These are phyloP conservation scores for Suillus decipiens DNA, from an alignment of 768 basidiomycete genomes.

Conservation along the genomic window DNA sequence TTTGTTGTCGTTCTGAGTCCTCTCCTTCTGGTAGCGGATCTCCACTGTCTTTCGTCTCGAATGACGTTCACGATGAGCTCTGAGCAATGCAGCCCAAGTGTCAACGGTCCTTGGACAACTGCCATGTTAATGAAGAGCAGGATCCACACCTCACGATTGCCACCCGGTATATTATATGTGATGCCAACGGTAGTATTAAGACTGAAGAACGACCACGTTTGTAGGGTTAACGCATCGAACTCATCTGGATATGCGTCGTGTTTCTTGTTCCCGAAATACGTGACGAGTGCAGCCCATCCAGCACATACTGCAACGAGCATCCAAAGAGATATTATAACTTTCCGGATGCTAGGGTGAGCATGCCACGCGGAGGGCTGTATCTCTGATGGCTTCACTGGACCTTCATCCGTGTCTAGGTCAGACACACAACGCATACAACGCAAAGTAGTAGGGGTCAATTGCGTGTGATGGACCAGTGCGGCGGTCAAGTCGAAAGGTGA, in stretches of 20 bases:
- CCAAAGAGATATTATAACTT: slow-evolving; percentile 26
- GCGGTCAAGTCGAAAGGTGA: slow-evolving; percentile 33
- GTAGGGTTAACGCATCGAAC: not conserved
- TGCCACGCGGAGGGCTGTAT: slow-evolving; percentile 32
- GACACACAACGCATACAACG: slow-evolving; percentile 31
- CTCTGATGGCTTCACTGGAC: slow-evolving; percentile 16
- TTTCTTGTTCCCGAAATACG: not conserved
- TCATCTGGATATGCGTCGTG: not conserved
- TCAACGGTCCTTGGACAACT: slow-evolving; percentile 30
- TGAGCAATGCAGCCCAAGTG: slow-evolving; percentile 30
- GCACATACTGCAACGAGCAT: slow-evolving; percentile 22
- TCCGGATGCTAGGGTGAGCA: slow-evolving; percentile 26
- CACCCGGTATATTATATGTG: slow-evolving; percentile 2
- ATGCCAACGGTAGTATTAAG: too few relatives aligned
- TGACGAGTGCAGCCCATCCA: slow-evolving; percentile 24
- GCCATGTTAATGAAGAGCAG: slow-evolving; percentile 28
- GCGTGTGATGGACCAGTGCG: slow-evolving; percentile 30
- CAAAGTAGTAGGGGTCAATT: slow-evolving; percentile 20
- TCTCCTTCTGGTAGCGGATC: slow-evolving; percentile 20
- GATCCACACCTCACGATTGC: slow-evolving; percentile 24
- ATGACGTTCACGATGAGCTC: slow-evolving; percentile 32
- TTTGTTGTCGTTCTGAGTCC: slow-evolving; percentile 19
- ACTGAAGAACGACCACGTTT: slow-evolving; percentile 31
- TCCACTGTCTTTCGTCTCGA: slow-evolving; percentile 31
- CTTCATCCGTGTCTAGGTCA: slow-evolving; percentile 6